Base-by-base conservation (phyloP, 2,329 filamentous ascomycete species). In the Didymella segeticola region DNA sequence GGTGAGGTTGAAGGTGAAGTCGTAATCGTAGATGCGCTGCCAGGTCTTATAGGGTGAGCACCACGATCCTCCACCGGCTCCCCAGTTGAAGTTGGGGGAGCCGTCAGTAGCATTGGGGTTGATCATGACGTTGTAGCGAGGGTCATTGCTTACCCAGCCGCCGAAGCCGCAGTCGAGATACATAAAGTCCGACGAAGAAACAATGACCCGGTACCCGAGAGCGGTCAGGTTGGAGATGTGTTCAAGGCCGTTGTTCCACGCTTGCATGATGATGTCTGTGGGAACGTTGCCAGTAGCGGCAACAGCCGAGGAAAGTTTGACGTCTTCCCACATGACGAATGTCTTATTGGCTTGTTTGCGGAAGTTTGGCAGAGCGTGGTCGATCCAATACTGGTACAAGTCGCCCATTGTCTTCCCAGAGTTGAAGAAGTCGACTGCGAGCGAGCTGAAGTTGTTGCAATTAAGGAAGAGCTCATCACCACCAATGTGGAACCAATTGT, bases 21-120 rank as follows among this genome's bases (percentile, higher is more conserved):
- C 82, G 66, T 79, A 84, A 75, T 83, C 76, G 71, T 85, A 85
- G 70, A 85, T 83, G 42, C 82, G 81, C 67, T 84, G 82, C 82
- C 82, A 85, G 17, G 81, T 83, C 68, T 85, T 85, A 76, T 84
- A 85, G 0, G 82, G 82, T 0, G 78, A 79, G 63, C 82, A 85
- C 82, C 82, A 85, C n/a, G 79, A 82, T 15, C 82, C 82, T 31
- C 82, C 82, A 19, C 49, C 58, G 37, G 78, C 82, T n/a, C 75
- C 75, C 64, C 80, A 85, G 75, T 85, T 84, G 78, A 83, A 84
- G 63, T 75, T 82, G 4, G 76, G 67, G 15, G 64, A 65, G 6
- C 75, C 65, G 39, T 70, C 66, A 9, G 61, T 60, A 3, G 68
- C 70, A 55, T 80, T 77, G 0, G 82, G 82, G 66, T 85, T 85